Evolutionary conservation across 1,284 basidiomycete species (phyloP).

Genomic region (Inonotus obliquus): DNA sequence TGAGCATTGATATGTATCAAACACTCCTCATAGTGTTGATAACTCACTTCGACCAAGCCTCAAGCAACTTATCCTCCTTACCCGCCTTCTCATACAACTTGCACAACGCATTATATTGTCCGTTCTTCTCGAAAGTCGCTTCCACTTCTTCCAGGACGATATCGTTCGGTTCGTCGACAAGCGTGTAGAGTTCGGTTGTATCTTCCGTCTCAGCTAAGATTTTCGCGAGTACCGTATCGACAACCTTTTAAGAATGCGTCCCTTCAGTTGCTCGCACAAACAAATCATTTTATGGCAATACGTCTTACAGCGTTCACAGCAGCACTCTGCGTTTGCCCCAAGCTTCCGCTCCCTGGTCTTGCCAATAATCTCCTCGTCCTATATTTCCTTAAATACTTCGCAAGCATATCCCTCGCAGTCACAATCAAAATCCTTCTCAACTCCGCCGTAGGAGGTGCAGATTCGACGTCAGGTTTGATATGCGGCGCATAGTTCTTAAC

Average conservation of each 20-base stretch:
- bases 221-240: constrained; percentile 81
- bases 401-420: constrained; percentile 66
- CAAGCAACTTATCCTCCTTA: constrained; percentile 56
- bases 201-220: constrained; percentile 63
- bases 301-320: constrained; percentile 9
- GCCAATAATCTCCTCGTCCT: constrained; percentile 23
- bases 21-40: not conserved
- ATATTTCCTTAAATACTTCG: constrained; percentile 54
- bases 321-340: constrained; percentile 8
- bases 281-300: not conserved
- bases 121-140: constrained; percentile 44
- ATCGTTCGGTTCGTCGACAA: constrained; percentile 57
- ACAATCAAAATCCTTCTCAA: constrained; percentile 53
- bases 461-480: constrained; percentile 64
- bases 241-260: constrained; percentile 40
- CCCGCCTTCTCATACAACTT: constrained; percentile 58
- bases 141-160: constrained; percentile 66
- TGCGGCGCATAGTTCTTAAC: constrained; percentile 87
- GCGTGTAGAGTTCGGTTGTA: constrained; percentile 54
- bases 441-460: constrained; percentile 63
- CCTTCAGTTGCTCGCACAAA: too few relatives aligned
- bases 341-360: not conserved
- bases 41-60: constrained; percentile 68
- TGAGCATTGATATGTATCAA: constrained; percentile 5
- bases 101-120: constrained; percentile 62